phyloP scores from a whole-genome alignment of 129 eudicot genomes.

The Lonicera japonica region DNA sequence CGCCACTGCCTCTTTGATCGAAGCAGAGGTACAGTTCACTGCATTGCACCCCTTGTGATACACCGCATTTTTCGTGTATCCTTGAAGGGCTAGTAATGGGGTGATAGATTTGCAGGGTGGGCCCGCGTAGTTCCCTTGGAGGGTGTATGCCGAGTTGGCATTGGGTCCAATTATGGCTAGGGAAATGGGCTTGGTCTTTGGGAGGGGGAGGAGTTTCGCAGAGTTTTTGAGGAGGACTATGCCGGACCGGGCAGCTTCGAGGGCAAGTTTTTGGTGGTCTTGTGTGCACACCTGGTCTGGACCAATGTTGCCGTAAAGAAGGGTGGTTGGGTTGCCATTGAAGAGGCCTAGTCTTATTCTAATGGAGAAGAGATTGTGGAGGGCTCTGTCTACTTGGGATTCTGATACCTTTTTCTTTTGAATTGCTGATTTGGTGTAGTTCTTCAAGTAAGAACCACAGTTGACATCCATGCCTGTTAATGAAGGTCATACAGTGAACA shows the following conservation, averaged over 20 bases:
- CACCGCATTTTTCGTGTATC: conserved; percentile 28
- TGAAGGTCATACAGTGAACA: background rate
- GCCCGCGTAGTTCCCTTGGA: conserved; percentile 92
- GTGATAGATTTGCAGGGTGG: conserved; percentile 67
- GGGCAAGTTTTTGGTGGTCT: conserved; percentile 71
- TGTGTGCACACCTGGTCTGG: conserved; percentile 59
- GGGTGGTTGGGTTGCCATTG: conserved; percentile 53
- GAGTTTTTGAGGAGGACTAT: conserved; percentile 83
- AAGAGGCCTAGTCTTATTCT: conserved; percentile 86
- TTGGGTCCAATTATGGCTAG: conserved; percentile 91
- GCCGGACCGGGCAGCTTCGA: conserved; percentile 85
- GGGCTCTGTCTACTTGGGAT: conserved; percentile 75
- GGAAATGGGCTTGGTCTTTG: conserved; percentile 40
- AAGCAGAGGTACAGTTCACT: conserved; percentile 52
- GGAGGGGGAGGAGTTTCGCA: conserved; percentile 67
- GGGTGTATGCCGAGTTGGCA: conserved; percentile 52
- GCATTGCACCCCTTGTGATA: conserved; percentile 55
- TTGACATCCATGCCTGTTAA: conserved; percentile 83
- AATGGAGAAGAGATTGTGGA: conserved; percentile 67
- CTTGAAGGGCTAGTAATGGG: conserved; percentile 49
- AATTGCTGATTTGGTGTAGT: conserved; percentile 85
- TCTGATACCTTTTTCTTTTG: conserved; percentile 47
- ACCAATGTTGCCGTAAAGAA: conserved; percentile 49
- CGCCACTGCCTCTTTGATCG: conserved; percentile 37
- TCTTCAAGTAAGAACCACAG: conserved; percentile 65